These are phyloP conservation scores for Russula sp. DNA, from an alignment of 768 basidiomycete genomes.

Conservation along the genomic window DNA sequence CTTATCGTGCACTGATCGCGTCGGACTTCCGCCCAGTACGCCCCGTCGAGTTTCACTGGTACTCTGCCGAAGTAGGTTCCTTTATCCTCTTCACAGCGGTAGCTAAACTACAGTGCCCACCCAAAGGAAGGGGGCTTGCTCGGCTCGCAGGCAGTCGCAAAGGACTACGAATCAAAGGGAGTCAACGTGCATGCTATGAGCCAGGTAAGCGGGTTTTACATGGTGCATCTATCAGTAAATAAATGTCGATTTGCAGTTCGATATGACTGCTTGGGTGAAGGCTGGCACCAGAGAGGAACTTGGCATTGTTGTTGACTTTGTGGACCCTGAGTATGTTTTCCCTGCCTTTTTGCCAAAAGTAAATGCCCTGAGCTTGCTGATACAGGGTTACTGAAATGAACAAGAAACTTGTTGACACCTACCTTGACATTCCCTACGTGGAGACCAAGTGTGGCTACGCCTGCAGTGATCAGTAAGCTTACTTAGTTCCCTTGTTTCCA, in stretches of 20 bases:
- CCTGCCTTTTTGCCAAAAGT: constrained; percentile 1
- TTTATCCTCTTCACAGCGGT: not conserved
- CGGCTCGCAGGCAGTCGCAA: constrained; percentile 86
- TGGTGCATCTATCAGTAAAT: constrained; percentile 3
- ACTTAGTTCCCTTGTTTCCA: constrained; percentile 25
- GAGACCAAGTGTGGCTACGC: constrained; percentile 92
- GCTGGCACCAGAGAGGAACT: constrained; percentile 53
- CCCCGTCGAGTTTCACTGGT: constrained; percentile 79
- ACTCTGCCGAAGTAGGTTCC: constrained; percentile 63
- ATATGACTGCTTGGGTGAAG: constrained; percentile 96
- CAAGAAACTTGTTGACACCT: constrained; percentile 66
- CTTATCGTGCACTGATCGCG: constrained; percentile 64
- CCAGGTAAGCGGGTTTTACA: constrained; percentile 45
- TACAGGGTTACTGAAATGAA: constrained; percentile 75
- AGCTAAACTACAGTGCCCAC: not conserved
- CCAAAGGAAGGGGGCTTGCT: constrained; percentile 74
- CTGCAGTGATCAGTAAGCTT: constrained; percentile 81
- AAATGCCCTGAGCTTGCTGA: constrained; percentile 1
- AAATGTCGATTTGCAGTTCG: constrained; percentile 46
- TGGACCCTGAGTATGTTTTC: constrained; percentile 49
- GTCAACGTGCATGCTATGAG: constrained; percentile 77
- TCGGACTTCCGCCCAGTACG: constrained; percentile 62
- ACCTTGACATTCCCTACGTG: constrained; percentile 79
- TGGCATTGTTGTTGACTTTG: constrained; percentile 80
- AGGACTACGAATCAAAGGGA: constrained; percentile 55